A percentile compares a stretch with the other conserved stretches of the same genome.
phyloP scores from a whole-genome alignment of 495 filamentous ascomycete genomes.

The Aspergillus carlsbadensis region DNA sequence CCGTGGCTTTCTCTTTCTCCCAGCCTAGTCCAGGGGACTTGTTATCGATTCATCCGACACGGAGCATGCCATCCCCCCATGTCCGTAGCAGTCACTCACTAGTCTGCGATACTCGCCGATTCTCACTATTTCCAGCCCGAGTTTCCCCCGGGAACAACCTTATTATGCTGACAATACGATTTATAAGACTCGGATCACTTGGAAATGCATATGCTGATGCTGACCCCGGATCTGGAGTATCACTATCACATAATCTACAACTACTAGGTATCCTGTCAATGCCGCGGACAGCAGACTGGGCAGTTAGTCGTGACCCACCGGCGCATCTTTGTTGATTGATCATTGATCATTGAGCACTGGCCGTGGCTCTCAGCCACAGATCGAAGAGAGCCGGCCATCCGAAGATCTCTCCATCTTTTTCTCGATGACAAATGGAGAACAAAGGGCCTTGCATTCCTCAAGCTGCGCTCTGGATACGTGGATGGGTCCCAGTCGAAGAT shows the following conservation, averaged over 20 bases:
- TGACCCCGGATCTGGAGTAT: neutral
- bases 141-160: no score
- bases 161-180: no score
- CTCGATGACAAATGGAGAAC: constrained; percentile 1
- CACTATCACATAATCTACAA: neutral
- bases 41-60: no score
- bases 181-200: no score
- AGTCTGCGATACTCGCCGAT: neutral
- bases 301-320: neutral
- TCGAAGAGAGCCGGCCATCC: neutral
- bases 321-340: neutral
- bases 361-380: constrained; percentile 6
- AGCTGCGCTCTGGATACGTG: neutral
- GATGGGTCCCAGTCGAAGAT: neutral
- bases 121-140: neutral
- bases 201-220: neutral
- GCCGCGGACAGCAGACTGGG: neutral
- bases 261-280: neutral
- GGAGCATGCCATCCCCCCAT: neutral
- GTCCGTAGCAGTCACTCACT: neutral
- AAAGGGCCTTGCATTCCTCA: constrained; percentile 2
- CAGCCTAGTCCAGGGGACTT: no score
- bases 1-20: no score
- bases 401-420: neutral
- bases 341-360: neutral